These are phyloP conservation scores for Pyrenophora teres DNA, from an alignment of 2,329 filamentous ascomycete genomes.

Conservation along the genomic window DNA sequence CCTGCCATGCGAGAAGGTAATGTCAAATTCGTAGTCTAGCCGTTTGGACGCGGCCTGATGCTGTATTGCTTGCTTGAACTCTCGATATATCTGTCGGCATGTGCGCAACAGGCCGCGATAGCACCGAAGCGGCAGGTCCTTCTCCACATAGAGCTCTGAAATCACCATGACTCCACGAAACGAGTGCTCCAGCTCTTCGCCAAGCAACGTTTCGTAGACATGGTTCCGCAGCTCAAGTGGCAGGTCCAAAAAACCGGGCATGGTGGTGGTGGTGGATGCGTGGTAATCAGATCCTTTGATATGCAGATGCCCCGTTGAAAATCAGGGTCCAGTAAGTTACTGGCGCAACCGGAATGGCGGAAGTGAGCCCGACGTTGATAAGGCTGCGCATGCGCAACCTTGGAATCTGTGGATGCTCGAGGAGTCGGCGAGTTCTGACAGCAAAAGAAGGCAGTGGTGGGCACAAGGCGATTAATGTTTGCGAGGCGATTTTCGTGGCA, in stretches of 20 bases:
- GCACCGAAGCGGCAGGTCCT: slow-evolving; percentile 33
- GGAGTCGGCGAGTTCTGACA: background rate
- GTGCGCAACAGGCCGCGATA: slow-evolving; percentile 35
- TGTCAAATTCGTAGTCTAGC: slow-evolving; percentile 32
- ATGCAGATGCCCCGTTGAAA: slow-evolving; percentile 10
- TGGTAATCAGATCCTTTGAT: slow-evolving; percentile 13
- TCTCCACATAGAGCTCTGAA: slow-evolving; percentile 33
- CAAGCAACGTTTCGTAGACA: slow-evolving; percentile 35
- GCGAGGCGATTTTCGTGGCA: background rate
- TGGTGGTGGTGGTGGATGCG: slow-evolving; percentile 2
- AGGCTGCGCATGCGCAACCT: background rate
- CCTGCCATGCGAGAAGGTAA: slow-evolving; percentile 41
- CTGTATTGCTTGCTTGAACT: slow-evolving; percentile 36
- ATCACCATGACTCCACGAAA: slow-evolving; percentile 39
- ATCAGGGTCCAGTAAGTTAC: slow-evolving; percentile 10
- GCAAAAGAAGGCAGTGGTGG: background rate
- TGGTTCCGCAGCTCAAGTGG: slow-evolving; percentile 36
- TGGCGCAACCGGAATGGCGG: slow-evolving; percentile 12
- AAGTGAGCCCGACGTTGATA: slow-evolving; percentile 11
- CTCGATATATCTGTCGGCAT: slow-evolving; percentile 29
- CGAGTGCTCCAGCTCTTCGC: slow-evolving; percentile 26
- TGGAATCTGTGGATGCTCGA: slow-evolving; percentile 2
- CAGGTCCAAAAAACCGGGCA: slow-evolving; percentile 39
- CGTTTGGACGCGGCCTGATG: slow-evolving; percentile 33
- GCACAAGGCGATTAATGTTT: background rate